Evolutionary conservation across 495 filamentous ascomycete species (phyloP).

Genomic region (Xylaria curta): DNA sequence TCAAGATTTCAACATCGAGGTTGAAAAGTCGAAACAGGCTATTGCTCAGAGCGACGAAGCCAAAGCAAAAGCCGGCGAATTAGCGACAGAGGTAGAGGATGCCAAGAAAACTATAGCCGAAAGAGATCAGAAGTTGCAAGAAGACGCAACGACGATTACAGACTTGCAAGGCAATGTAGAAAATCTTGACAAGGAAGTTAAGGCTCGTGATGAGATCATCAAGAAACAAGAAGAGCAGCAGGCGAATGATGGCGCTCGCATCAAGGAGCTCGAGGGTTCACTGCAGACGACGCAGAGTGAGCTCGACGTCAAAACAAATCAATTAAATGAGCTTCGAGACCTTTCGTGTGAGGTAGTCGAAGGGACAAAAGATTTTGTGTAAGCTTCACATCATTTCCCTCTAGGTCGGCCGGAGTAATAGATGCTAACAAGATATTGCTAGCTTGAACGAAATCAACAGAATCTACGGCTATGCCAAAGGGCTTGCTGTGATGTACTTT

Average conservation of each 20-base stretch:
- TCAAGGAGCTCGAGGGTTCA: constrained; percentile 11
- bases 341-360: constrained; percentile 10
- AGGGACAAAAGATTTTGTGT: constrained; percentile 13
- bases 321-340: constrained; percentile 17
- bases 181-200: not conserved
- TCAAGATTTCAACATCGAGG: not conserved
- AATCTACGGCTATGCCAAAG: constrained; percentile 18
- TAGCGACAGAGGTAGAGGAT: not conserved
- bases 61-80: constrained; percentile 5
- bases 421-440: not conserved
- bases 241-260: not conserved
- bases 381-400: not conserved
- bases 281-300: not conserved
- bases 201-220: not conserved
- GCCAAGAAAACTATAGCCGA: constrained; percentile 17
- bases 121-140: constrained; percentile 13
- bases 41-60: constrained; percentile 8
- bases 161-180: not conserved
- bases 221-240: constrained; percentile 16
- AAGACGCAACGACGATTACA: not conserved
- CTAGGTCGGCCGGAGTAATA: not conserved
- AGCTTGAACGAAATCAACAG: constrained; percentile 17
- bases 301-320: not conserved
- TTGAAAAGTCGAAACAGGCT: constrained; percentile 3
- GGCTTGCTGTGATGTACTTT: not conserved